Percentiles rank a stretch among this genome's conserved stretches.
These are phyloP conservation scores for Boletus rubroflammeus DNA, from an alignment of 768 basidiomycete species.

Conservation along the genomic window DNA sequence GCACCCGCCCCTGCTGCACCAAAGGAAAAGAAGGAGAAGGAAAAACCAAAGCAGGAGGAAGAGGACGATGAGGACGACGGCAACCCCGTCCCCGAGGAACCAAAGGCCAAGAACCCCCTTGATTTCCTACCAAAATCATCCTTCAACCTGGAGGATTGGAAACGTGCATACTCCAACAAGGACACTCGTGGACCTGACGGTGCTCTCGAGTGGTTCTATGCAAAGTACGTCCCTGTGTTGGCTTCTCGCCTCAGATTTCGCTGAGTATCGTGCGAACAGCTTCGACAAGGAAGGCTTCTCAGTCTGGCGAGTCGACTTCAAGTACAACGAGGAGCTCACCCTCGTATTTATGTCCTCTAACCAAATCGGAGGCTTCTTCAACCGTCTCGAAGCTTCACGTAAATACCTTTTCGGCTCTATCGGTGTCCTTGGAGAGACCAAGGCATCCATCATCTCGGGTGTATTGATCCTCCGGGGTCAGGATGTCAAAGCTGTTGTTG, in stretches of 20 bases:
- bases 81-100: slow-evolving; percentile 67
- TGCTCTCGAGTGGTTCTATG: slow-evolving; percentile 93
- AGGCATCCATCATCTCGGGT: slow-evolving; percentile 80
- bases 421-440: slow-evolving; percentile 80
- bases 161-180: slow-evolving; percentile 95
- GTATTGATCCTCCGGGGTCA: slow-evolving; percentile 79
- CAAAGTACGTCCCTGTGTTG: slow-evolving; percentile 56
- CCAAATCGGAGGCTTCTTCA: slow-evolving; percentile 94
- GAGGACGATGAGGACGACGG: slow-evolving; percentile 78
- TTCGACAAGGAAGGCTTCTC: slow-evolving; percentile 89
- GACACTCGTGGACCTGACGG: slow-evolving; percentile 86
- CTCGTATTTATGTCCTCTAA: slow-evolving; percentile 93
- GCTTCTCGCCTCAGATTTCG: not conserved
- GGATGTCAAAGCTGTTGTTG: slow-evolving; percentile 65
- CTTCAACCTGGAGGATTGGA: slow-evolving; percentile 95
- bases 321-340: slow-evolving; percentile 93
- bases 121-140: slow-evolving; percentile 85
- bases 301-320: slow-evolving; percentile 90
- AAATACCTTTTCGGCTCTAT: slow-evolving; percentile 95
- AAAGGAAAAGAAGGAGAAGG: slow-evolving; percentile 64
- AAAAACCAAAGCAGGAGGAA: slow-evolving; percentile 51
- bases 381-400: slow-evolving; percentile 94
- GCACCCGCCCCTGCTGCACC: slow-evolving; percentile 38
- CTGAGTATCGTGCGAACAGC: slow-evolving; percentile 39
- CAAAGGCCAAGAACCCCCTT: slow-evolving; percentile 93